Evolutionary conservation across 768 basidiomycete species (phyloP).

Genomic region (Pulveroboletus frians): DNA sequence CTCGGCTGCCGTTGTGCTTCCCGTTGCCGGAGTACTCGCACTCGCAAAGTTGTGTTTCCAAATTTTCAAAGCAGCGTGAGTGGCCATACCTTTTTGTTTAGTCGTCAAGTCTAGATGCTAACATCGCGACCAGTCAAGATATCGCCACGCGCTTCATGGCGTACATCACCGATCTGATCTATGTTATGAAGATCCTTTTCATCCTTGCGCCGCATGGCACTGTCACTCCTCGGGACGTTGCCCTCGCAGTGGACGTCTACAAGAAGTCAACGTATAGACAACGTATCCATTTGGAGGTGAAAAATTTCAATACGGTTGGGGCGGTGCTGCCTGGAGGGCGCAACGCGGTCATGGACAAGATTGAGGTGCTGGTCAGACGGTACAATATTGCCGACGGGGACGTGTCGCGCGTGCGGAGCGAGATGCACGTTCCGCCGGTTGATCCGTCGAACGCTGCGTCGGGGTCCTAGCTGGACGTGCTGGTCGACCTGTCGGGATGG

Average conservation of each 20-base stretch:
- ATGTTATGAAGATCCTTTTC: not conserved
- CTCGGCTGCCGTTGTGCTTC: not conserved
- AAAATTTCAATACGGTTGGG: not conserved
- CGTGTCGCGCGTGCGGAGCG: not conserved
- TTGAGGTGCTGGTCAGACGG: not conserved
- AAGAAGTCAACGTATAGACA: not conserved
- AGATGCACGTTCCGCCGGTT: not conserved
- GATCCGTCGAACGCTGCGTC: not conserved
- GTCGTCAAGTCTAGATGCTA: not conserved
- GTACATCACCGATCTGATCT: not conserved
- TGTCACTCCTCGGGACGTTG: not conserved
- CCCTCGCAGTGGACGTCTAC: not conserved
- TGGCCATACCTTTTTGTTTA: too few species aligned
- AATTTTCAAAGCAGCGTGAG: not conserved
- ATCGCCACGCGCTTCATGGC: not conserved
- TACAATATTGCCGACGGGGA: not conserved
- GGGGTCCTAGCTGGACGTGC: not conserved
- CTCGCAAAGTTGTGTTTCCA: not conserved
- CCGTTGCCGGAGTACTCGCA: not conserved
- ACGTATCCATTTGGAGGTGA: not conserved
- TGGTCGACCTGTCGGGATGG: too few species aligned
- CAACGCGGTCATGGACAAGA: not conserved
- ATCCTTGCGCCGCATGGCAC: not conserved
- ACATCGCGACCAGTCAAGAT: not conserved
- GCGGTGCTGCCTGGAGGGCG: not conserved